These are phyloP conservation scores for Salvia splendens DNA, from an alignment of 257 asterid species.

Conservation along the genomic window DNA sequence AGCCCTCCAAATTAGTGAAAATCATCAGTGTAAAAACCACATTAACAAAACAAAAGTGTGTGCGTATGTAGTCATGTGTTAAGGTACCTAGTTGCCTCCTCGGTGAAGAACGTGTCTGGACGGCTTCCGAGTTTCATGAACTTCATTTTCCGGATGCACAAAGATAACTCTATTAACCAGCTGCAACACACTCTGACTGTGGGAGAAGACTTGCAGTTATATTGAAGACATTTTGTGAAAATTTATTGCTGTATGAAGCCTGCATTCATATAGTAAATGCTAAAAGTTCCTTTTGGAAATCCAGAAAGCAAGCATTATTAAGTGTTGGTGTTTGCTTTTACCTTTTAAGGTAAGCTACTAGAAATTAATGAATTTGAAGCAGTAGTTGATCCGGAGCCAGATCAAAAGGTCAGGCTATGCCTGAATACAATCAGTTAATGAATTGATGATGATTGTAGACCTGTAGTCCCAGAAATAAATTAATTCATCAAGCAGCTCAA, in stretches of 20 bases:
- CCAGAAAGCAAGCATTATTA: conserved; percentile 3
- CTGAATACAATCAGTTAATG: not conserved
- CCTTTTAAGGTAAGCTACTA: conserved; percentile 3
- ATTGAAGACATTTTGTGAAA: not conserved
- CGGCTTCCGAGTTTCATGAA: conserved; percentile 77
- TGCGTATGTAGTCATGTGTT: not conserved
- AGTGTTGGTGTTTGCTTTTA: not conserved
- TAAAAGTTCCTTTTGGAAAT: conserved; percentile 3
- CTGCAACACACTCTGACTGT: not conserved
- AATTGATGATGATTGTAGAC: too few species aligned
- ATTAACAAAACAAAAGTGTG: not conserved
- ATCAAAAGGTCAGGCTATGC: conserved; percentile 5
- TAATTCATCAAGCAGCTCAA: too few species aligned
- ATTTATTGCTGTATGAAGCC: not conserved
- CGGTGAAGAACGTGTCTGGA: conserved; percentile 78
- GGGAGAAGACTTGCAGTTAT: not conserved
- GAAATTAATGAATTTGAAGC: not conserved
- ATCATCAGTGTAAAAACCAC: not conserved
- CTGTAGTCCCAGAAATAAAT: too few species aligned
- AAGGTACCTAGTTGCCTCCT: conserved; percentile 66
- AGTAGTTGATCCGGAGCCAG: not conserved
- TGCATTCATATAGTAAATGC: conserved; percentile 12
- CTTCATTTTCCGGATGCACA: conserved; percentile 49
- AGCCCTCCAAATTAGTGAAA: conserved; percentile 31
- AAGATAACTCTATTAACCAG: too few species aligned